These are phyloP conservation scores for Xerocomellus intermedius DNA, from an alignment of 768 basidiomycete genomes.

Conservation along the genomic window DNA sequence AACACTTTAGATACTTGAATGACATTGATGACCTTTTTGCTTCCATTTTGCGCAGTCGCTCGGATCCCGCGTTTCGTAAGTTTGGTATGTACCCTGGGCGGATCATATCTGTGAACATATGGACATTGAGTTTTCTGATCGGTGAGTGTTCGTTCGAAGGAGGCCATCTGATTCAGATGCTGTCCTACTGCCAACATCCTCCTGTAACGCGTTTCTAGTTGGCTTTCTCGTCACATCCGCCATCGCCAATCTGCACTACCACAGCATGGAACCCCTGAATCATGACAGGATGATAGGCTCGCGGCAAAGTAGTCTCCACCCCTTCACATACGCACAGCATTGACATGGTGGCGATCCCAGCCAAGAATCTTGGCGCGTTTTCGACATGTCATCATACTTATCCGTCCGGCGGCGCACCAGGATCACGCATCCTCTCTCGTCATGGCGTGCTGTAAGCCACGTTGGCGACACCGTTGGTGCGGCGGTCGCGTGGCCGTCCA, in stretches of 20 bases:
- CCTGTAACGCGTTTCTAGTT: neutral
- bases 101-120: slow-evolving; percentile 10
- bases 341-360: neutral
- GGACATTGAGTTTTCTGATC: slow-evolving; percentile 1
- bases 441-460: neutral
- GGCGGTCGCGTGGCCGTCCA: neutral
- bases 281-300: neutral
- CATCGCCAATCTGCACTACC: neutral
- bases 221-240: neutral
- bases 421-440: neutral
- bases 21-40: slow-evolving; percentile 20
- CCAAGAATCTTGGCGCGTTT: neutral
- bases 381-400: neutral
- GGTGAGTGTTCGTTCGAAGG: neutral
- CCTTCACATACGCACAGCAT: slow-evolving; percentile 9
- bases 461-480: neutral
- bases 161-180: neutral
- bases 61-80: neutral
- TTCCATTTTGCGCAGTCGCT: slow-evolving; percentile 6
- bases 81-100: neutral
- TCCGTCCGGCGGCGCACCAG: slow-evolving; percentile 1
- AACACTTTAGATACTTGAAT: slow-evolving; percentile 19
- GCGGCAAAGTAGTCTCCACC: slow-evolving; percentile 3
- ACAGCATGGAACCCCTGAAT: neutral
- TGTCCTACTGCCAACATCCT: neutral